Conservation (phyloP, 169 alveolate genomes). For the Theileria orientalis region DNA sequence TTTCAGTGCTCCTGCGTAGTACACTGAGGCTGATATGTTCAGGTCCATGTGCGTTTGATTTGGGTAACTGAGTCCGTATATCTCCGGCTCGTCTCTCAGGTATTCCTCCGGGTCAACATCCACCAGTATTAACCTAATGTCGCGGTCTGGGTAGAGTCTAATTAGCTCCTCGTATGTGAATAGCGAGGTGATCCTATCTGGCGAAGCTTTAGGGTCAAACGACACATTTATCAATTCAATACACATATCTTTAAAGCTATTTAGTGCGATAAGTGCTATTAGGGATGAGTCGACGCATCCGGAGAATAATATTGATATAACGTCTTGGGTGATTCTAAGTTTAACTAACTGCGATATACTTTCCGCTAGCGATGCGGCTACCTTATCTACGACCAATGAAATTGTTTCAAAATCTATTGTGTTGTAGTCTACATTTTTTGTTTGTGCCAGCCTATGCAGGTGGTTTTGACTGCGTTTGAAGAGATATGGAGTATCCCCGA, state of each 20-base stretch:
- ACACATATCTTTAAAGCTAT: slow-evolving; percentile 22
- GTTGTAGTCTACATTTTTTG: too few relatives aligned
- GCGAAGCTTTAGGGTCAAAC: slow-evolving; percentile 61
- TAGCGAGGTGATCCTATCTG: slow-evolving; percentile 70
- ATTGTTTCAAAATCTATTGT: too few relatives aligned
- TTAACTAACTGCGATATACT: too few relatives aligned
- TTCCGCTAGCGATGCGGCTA: too few relatives aligned
- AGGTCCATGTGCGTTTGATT: slow-evolving; percentile 72
- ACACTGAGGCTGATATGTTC: slow-evolving; percentile 71
- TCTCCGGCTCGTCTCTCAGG: slow-evolving; percentile 48
- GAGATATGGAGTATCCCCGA: not conserved
- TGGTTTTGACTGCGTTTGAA: too few relatives aligned
- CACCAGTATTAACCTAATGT: slow-evolving; percentile 62
- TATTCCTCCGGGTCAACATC: slow-evolving; percentile 64
- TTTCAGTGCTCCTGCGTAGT: slow-evolving; percentile 63
- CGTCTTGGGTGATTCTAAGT: too few relatives aligned
- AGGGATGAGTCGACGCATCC: slow-evolving; percentile 76
- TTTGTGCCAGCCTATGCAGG: too few relatives aligned
- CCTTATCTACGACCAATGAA: too few relatives aligned
- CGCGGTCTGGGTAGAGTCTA: slow-evolving; percentile 49
- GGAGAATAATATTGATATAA: slow-evolving; percentile 66
- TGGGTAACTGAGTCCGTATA: slow-evolving; percentile 53
- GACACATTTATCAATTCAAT: slow-evolving; percentile 67
- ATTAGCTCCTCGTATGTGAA: slow-evolving; percentile 66
- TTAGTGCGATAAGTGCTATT: slow-evolving; percentile 55